phyloP scores from a whole-genome alignment of 2,329 filamentous ascomycete species.

The Phaeosphaeriaceae sp. region DNA sequence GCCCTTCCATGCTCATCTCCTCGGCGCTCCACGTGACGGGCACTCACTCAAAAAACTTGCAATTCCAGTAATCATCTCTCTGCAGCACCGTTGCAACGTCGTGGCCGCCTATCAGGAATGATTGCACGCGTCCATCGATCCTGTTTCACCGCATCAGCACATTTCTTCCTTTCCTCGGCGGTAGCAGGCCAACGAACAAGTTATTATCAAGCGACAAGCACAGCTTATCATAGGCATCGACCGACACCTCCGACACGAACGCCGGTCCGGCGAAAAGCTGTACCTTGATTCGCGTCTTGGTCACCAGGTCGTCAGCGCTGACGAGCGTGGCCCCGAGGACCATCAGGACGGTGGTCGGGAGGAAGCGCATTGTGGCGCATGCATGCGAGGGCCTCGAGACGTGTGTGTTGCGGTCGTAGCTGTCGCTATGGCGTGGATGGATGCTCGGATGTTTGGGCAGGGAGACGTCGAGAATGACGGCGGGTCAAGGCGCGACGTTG shows the following conservation, averaged over 20 bases:
- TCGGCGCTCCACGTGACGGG: not conserved
- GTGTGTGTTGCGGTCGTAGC: not conserved
- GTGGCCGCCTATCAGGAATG: constrained; percentile 40
- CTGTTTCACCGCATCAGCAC: constrained; percentile 14
- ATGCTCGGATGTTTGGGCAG: not conserved
- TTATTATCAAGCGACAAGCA: constrained; percentile 44
- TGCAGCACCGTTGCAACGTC: constrained; percentile 32
- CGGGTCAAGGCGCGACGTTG: not conserved
- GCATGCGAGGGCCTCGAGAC: constrained; percentile 4
- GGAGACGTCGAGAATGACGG: not conserved
- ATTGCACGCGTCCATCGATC: constrained; percentile 43
- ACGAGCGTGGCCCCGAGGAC: constrained; percentile 9
- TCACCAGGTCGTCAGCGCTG: constrained; percentile 27
- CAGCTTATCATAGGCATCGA: constrained; percentile 38
- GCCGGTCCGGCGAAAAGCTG: constrained; percentile 42
- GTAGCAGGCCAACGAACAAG: constrained; percentile 23
- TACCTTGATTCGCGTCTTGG: constrained; percentile 38
- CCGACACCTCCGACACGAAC: constrained; percentile 40
- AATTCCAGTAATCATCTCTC: constrained; percentile 42
- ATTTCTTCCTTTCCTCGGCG: not conserved
- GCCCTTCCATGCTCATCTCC: not conserved
- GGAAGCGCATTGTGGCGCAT: constrained; percentile 14
- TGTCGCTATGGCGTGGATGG: not conserved
- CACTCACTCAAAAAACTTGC: constrained; percentile 44
- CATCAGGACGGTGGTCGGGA: constrained; percentile 7